Evolutionary conservation across 768 basidiomycete genomes (phyloP).

Genomic region (Lactarius hatsudake): DNA sequence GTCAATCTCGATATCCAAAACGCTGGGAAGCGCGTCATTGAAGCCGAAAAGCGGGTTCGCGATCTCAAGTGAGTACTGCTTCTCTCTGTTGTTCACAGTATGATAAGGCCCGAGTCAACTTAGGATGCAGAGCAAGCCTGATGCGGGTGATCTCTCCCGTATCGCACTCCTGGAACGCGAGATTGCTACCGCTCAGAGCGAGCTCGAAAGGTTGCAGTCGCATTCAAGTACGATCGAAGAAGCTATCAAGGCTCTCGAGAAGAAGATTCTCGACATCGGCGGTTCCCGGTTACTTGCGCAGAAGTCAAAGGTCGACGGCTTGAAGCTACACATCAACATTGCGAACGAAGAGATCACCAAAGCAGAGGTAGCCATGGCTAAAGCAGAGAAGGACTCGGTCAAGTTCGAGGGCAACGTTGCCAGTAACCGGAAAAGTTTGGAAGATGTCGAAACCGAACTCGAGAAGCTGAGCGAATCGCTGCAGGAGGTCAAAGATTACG

Average conservation of each 20-base stretch:
- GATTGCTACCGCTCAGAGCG: constrained; percentile 54
- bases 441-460: constrained; percentile 66
- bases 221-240: constrained; percentile 68
- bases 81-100: not conserved
- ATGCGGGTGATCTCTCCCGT: constrained; percentile 74
- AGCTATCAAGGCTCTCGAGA: constrained; percentile 82
- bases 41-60: constrained; percentile 75
- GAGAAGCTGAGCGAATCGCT: constrained; percentile 60
- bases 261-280: constrained; percentile 92
- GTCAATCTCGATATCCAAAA: constrained; percentile 79
- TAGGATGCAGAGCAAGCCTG: constrained; percentile 81
- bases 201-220: constrained; percentile 61
- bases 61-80: constrained; percentile 73
- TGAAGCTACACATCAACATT: constrained; percentile 78
- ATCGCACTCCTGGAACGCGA: constrained; percentile 69
- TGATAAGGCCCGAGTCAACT: not conserved
- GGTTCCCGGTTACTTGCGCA: constrained; percentile 85
- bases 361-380: constrained; percentile 85
- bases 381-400: constrained; percentile 79
- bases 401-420: constrained; percentile 62
- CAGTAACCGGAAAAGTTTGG: constrained; percentile 49
- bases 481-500: constrained; percentile 51
- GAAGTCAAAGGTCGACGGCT: constrained; percentile 87
- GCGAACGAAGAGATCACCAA: constrained; percentile 91
- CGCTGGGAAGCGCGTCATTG: constrained; percentile 65